Evolutionary conservation across 768 basidiomycete species (phyloP).

Genomic region (Hebeloma cylindrosporum): DNA sequence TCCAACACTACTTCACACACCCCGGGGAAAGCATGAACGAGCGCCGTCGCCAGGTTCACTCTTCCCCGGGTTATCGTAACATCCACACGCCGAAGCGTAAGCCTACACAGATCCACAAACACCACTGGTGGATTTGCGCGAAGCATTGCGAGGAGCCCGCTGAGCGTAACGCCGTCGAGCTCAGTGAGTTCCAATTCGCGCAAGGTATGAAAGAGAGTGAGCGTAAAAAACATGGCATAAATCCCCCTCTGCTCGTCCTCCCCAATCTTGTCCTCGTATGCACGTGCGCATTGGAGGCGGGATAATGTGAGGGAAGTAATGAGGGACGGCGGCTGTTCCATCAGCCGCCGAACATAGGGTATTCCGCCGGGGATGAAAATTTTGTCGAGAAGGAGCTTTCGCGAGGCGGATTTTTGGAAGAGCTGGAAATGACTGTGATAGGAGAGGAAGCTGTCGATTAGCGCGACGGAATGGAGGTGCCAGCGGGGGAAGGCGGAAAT

Average conservation of each 20-base stretch:
- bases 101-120: background rate
- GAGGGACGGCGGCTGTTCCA: background rate
- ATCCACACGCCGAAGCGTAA: slow-evolving; percentile 1
- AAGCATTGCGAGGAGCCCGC: background rate
- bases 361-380: slow-evolving; percentile 5
- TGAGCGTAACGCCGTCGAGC: slow-evolving; percentile 1
- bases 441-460: slow-evolving; percentile 2
- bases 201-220: slow-evolving; percentile 1
- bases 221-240: slow-evolving; percentile 7
- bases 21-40: background rate
- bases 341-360: slow-evolving; percentile 1
- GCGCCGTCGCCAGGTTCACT: background rate
- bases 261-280: background rate
- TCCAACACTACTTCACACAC: slow-evolving; percentile 1
- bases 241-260: slow-evolving; percentile 2
- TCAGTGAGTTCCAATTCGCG: slow-evolving; percentile 3
- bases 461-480: background rate
- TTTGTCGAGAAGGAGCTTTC: slow-evolving; percentile 3
- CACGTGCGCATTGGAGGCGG: slow-evolving; percentile 1
- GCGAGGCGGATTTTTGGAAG: slow-evolving; percentile 1
- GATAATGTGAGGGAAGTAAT: slow-evolving; percentile 4
- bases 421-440: slow-evolving; percentile 10
- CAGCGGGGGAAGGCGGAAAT: slow-evolving; percentile 6
- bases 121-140: background rate
- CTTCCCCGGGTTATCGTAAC: background rate